Percentiles rank a stretch among this genome's conserved stretches.
phyloP scores from a whole-genome alignment of 768 basidiomycete species.

The Tylopilus rubrobrunneus region DNA sequence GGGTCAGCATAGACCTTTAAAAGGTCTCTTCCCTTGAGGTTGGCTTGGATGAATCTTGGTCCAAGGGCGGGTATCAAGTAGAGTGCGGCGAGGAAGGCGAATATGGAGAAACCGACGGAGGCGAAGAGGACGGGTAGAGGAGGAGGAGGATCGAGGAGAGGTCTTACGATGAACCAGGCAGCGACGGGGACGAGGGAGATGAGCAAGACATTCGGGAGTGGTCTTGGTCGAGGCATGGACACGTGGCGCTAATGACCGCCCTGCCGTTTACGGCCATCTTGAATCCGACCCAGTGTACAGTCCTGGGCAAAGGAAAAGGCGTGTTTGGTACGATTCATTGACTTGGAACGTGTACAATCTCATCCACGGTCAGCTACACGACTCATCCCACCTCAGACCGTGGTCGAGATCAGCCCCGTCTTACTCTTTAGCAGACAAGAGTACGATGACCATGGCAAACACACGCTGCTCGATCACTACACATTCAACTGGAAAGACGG shows the following conservation, averaged over 20 bases:
- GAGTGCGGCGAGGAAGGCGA: conserved; percentile 74
- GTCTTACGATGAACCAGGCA: conserved; percentile 68
- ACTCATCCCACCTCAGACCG: conserved; percentile 45
- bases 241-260: not conserved
- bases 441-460: conserved; percentile 58
- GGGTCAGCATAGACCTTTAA: conserved; percentile 75
- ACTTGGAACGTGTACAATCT: not conserved
- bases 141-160: conserved; percentile 65
- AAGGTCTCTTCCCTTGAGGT: conserved; percentile 82
- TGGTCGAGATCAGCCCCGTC: conserved; percentile 85
- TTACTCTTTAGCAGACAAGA: conserved; percentile 70
- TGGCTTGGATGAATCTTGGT: conserved; percentile 73
- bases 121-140: conserved; percentile 71
- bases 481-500: conserved; percentile 74
- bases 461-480: conserved; percentile 71
- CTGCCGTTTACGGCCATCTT: conserved; percentile 25
- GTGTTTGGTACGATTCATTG: conserved; percentile 50
- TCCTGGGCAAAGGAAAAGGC: conserved; percentile 53
- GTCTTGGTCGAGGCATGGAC: conserved; percentile 39
- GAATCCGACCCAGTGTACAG: conserved; percentile 45
- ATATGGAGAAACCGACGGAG: conserved; percentile 77
- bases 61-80: conserved; percentile 83
- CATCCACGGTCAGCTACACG: conserved; percentile 31
- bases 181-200: conserved; percentile 64
- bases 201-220: conserved; percentile 49